These are phyloP conservation scores for Auricularia heimuer DNA, from an alignment of 768 basidiomycete species.

Conservation along the genomic window DNA sequence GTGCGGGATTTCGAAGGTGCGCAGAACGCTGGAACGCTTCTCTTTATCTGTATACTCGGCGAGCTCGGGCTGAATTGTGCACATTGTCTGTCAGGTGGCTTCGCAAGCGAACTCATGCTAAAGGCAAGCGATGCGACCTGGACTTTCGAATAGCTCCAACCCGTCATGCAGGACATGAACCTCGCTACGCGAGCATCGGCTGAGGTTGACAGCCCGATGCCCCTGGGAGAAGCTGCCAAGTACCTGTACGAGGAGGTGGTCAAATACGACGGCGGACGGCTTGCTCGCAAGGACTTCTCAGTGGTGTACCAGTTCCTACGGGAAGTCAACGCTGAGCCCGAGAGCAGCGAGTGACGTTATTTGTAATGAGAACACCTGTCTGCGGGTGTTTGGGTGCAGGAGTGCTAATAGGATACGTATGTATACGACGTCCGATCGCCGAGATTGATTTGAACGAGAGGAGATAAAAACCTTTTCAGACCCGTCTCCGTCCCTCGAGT, in stretches of 20 bases:
- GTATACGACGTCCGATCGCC: no score
- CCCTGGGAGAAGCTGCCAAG: conserved; percentile 56
- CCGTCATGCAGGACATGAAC: conserved; percentile 62
- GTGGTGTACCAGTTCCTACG: conserved; percentile 60
- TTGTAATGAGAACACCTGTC: no score
- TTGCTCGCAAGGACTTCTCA: conserved; percentile 70
- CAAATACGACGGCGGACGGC: conserved; percentile 37
- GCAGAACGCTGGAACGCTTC: neutral
- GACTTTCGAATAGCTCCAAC: conserved; percentile 1
- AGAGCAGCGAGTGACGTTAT: no score
- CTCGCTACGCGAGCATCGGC: conserved; percentile 60
- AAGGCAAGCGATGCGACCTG: conserved; percentile 39
- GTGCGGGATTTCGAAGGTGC: conserved; percentile 68
- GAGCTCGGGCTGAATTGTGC: no score
- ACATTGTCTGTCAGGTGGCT: conserved; percentile 33
- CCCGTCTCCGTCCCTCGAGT: neutral
- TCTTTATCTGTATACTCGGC: neutral
- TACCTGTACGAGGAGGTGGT: conserved; percentile 51
- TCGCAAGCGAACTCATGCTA: conserved; percentile 73
- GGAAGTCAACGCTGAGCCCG: neutral
- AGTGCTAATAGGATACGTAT: no score
- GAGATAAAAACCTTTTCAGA: neutral
- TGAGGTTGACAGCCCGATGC: conserved; percentile 40
- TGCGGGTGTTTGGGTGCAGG: no score
- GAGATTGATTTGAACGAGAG: neutral